Conservation (phyloP, 768 basidiomycete species). For the Pluteus cervinus region DNA sequence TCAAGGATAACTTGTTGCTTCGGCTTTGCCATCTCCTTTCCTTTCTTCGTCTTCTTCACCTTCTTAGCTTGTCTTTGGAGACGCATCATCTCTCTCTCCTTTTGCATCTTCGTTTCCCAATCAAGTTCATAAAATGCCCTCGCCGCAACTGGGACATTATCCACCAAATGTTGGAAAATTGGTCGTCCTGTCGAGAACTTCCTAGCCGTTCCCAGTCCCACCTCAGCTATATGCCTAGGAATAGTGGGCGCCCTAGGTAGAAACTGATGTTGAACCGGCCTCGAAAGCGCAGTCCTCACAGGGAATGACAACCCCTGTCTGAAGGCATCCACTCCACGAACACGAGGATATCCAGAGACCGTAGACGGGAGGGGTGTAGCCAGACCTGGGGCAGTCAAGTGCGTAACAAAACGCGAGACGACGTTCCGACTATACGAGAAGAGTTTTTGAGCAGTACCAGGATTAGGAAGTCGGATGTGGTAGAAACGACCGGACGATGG, state of each 20-base stretch:
- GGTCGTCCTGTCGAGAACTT: constrained; percentile 71
- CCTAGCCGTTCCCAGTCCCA: constrained; percentile 72
- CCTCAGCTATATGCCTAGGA: constrained; percentile 49
- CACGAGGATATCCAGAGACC: too few relatives aligned
- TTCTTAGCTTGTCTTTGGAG: constrained; percentile 19
- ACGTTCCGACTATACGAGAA: too few relatives aligned
- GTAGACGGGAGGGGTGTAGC: too few relatives aligned
- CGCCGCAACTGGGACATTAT: constrained; percentile 74
- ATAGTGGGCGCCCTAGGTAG: constrained; percentile 51
- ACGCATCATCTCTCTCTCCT: constrained; percentile 30
- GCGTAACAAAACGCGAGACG: too few relatives aligned
- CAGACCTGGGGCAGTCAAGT: too few relatives aligned
- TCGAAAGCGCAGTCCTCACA: constrained; percentile 43
- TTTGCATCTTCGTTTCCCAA: constrained; percentile 50
- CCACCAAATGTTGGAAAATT: constrained; percentile 72
- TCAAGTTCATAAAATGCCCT: constrained; percentile 74
- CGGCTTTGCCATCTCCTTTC: constrained; percentile 30
- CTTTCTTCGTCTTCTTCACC: constrained; percentile 13
- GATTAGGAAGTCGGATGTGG: too few relatives aligned
- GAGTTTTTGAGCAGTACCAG: too few relatives aligned
- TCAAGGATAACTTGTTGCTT: constrained; percentile 10
- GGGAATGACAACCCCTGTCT: constrained; percentile 57
- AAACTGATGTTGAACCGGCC: constrained; percentile 39
- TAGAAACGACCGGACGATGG: too few relatives aligned
- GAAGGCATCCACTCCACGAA: too few relatives aligned